These are phyloP conservation scores for Ajuga reptans DNA, from an alignment of 305 asterid genomes.

Conservation along the genomic window DNA sequence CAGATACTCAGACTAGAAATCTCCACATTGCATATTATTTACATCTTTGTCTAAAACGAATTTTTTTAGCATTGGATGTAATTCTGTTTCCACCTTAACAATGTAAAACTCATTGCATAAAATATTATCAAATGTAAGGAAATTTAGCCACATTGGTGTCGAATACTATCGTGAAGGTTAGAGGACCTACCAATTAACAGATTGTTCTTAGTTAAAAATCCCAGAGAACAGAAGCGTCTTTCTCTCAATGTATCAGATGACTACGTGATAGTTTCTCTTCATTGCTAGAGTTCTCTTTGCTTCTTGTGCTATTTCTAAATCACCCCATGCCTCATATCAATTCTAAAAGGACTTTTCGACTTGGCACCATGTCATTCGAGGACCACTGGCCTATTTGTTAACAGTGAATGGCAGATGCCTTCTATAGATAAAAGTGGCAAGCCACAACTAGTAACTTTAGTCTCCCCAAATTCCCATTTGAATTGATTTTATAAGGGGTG, in stretches of 20 bases:
- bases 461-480: neutral
- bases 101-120: neutral
- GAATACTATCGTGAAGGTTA: neutral
- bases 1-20: neutral
- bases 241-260: neutral
- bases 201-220: neutral
- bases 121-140: neutral
- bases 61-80: neutral
- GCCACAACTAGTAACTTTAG: neutral
- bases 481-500: neutral
- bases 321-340: constrained; percentile 1
- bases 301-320: neutral
- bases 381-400: neutral
- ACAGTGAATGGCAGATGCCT: neutral
- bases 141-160: constrained; percentile 7
- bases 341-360: constrained; percentile 1
- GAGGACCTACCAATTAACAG: neutral
- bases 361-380: neutral
- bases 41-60: neutral
- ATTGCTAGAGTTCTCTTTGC: neutral
- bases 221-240: neutral
- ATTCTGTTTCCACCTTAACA: neutral
- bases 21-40: neutral
- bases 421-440: neutral
- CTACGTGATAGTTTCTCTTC: neutral